Percentiles rank a stretch among this genome's conserved stretches.
phyloP scores from a whole-genome alignment of 352 stramenopile species.

The Globisporangium middletonii region DNA sequence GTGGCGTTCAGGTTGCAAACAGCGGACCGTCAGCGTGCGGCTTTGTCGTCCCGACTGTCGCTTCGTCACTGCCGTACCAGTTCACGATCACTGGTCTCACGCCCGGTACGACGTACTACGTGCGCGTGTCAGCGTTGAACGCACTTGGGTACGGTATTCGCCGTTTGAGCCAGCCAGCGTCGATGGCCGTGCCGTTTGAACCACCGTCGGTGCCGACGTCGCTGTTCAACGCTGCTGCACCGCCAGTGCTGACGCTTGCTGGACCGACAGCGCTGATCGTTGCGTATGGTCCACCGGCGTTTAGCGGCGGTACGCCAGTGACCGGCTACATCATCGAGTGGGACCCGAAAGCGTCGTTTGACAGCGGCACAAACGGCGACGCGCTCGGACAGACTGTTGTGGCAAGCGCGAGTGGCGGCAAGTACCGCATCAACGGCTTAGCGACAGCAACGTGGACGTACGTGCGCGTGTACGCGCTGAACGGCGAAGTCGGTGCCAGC shows the following conservation, averaged over 20 bases:
- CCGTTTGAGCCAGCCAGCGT: conserved; percentile 48
- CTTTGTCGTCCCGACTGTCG: conserved; percentile 17
- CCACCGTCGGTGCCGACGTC: conserved; percentile 41
- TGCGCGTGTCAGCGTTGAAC: conserved; percentile 64
- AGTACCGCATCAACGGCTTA: conserved; percentile 49
- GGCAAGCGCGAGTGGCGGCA: conserved; percentile 10
- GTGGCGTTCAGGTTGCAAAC: conserved; percentile 2
- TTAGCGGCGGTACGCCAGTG: conserved; percentile 83
- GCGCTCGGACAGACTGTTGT: conserved; percentile 38
- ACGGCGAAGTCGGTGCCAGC: conserved; percentile 42
- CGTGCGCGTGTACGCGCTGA: conserved; percentile 66
- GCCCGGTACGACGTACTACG: conserved; percentile 57
- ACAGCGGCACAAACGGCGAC: conserved; percentile 54
- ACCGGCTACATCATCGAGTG: conserved; percentile 91
- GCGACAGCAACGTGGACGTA: conserved; percentile 46
- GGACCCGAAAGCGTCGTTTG: conserved; percentile 75
- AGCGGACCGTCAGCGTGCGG: conserved; percentile 36
- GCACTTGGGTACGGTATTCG: conserved; percentile 56
- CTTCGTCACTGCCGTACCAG: conserved; percentile 28
- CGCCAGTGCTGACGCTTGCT: conserved; percentile 61
- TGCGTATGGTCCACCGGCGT: conserved; percentile 69
- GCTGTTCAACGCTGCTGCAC: conserved; percentile 50
- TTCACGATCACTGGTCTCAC: conserved; percentile 54
- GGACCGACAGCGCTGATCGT: conserved; percentile 70
- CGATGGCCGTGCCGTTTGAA: conserved; percentile 59